phyloP scores from a whole-genome alignment of 176 grass and related monocot genomes.

The Pharus latifolius region DNA sequence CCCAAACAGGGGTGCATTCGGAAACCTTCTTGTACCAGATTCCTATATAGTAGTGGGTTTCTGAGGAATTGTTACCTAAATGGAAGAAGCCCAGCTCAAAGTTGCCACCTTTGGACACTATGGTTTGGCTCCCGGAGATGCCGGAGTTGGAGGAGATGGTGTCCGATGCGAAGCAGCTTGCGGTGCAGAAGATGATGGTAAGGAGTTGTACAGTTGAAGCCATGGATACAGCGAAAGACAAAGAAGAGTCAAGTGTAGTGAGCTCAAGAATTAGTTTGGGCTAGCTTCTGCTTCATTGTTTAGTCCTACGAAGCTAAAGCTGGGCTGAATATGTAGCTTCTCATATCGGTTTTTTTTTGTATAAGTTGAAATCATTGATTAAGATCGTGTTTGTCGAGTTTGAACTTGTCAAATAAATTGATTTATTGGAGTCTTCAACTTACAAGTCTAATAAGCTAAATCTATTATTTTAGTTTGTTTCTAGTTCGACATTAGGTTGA shows the following conservation, averaged over 20 bases:
- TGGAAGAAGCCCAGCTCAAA: constrained; percentile 58
- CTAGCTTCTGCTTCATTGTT: too few species aligned
- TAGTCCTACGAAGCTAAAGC: too few species aligned
- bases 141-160: constrained; percentile 14
- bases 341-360: too few species aligned
- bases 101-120: constrained; percentile 28
- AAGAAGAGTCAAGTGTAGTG: not conserved
- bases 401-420: too few species aligned
- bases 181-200: not conserved
- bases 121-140: constrained; percentile 28
- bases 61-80: not conserved
- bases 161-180: constrained; percentile 1
- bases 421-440: too few species aligned
- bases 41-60: constrained; percentile 21
- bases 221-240: not conserved
- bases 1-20: constrained; percentile 24
- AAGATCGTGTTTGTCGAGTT: too few species aligned
- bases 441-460: too few species aligned
- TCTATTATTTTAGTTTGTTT: too few species aligned
- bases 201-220: not conserved
- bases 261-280: not conserved
- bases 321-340: too few species aligned
- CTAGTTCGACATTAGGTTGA: too few species aligned
- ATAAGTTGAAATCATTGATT: too few species aligned
- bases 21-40: constrained; percentile 48